Percentiles rank a stretch among this genome's conserved stretches.
Evolutionary conservation across 1,284 basidiomycete genomes (phyloP).

Genomic region (Marasmius sp.): DNA sequence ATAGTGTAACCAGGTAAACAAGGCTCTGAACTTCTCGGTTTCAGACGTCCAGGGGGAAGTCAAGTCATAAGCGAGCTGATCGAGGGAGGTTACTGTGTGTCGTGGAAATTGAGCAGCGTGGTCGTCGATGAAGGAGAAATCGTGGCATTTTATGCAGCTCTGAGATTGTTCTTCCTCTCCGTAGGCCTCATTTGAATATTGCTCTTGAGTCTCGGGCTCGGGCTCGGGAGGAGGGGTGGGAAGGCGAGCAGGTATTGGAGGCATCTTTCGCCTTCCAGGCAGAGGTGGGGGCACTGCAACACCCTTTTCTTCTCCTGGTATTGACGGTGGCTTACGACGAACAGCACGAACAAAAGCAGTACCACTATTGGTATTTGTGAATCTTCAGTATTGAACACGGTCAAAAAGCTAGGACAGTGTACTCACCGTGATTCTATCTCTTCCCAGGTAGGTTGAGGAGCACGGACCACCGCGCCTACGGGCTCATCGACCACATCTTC

Average conservation of each 20-base stretch:
- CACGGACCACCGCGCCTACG: neutral
- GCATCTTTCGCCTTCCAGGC: slow-evolving; percentile 23
- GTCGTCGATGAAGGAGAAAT: slow-evolving; percentile 40
- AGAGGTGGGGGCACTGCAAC: slow-evolving; percentile 13
- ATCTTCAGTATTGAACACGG: neutral
- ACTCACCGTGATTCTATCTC: slow-evolving; percentile 11
- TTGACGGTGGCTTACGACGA: slow-evolving; percentile 34
- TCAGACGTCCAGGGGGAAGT: slow-evolving; percentile 40
- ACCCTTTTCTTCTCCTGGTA: slow-evolving; percentile 18
- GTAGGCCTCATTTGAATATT: slow-evolving; percentile 13
- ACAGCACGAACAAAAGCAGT: slow-evolving; percentile 27
- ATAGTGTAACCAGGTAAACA: slow-evolving; percentile 45
- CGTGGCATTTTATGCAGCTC: slow-evolving; percentile 41
- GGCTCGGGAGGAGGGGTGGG: slow-evolving; percentile 31
- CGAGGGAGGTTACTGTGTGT: slow-evolving; percentile 33
- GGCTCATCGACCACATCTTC: neutral
- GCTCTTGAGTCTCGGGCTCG: slow-evolving; percentile 18
- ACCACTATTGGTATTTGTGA: slow-evolving; percentile 6
- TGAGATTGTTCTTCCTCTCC: slow-evolving; percentile 13
- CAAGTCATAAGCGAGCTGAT: slow-evolving; percentile 37
- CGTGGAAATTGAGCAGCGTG: slow-evolving; percentile 45
- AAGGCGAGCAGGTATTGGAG: slow-evolving; percentile 27
- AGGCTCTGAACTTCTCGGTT: slow-evolving; percentile 42
- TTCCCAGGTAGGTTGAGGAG: slow-evolving; percentile 9
- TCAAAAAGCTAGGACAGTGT: neutral